Conservation (phyloP, 2,329 filamentous ascomycete species). For the Trichoderma oligosporum region DNA sequence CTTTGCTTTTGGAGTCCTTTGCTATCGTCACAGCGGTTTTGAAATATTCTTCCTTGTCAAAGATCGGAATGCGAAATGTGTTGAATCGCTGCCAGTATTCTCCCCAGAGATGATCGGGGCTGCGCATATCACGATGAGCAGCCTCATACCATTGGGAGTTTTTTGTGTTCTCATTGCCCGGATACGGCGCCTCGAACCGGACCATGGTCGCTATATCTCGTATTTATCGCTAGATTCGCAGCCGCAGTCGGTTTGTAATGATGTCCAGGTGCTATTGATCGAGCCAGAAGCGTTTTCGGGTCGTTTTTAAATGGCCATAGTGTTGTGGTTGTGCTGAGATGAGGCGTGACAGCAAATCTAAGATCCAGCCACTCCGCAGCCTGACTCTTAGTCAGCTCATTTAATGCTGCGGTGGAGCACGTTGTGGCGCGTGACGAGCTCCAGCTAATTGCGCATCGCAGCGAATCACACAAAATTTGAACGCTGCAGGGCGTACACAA, state of each 20-base stretch:
- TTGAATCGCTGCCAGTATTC: neutral
- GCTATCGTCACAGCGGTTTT: neutral
- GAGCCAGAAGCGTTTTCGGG: neutral
- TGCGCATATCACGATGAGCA: neutral
- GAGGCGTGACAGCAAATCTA: neutral
- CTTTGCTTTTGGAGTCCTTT: neutral
- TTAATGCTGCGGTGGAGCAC: too few relatives aligned
- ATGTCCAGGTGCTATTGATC: neutral
- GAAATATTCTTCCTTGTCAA: neutral
- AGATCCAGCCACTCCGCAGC: too few relatives aligned
- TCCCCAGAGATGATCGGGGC: neutral
- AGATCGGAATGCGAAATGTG: neutral
- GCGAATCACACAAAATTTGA: too few relatives aligned
- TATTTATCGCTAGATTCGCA: neutral
- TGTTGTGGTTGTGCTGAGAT: neutral
- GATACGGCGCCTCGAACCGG: neutral
- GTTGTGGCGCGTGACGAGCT: too few relatives aligned
- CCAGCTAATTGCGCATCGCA: too few relatives aligned
- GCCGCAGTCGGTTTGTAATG: neutral
- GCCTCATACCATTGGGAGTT: neutral
- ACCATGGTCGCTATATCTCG: neutral
- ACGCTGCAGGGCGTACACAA: too few relatives aligned
- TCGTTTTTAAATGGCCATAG: too few relatives aligned
- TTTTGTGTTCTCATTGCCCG: neutral
- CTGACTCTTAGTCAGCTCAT: too few relatives aligned